Evolutionary conservation across 2,329 filamentous ascomycete genomes (phyloP), one percentile per base, ranked within the genome.

Genomic region (Epichloe gansuensis): DNA sequence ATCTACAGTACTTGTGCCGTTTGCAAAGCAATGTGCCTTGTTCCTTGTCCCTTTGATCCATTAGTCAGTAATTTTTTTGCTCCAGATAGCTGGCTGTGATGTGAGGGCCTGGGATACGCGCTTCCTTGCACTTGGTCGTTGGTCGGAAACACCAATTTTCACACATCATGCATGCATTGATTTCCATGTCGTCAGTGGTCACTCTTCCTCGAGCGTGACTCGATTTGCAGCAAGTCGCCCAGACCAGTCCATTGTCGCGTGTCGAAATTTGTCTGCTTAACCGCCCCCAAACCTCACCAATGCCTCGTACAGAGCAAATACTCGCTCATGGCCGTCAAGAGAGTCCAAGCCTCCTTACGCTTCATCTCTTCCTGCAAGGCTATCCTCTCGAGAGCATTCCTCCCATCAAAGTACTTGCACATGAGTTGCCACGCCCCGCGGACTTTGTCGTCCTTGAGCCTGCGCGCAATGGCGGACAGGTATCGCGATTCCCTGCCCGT

Each of bases 361-460:
- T 93, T 95, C 71, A 94, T 78, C 5, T 87, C 86, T 69, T 96
- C 89, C 53, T 85, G 78, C n/a, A 93, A 72, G 1, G 86, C 81
- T 58, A 98, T 86, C 60, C 91, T 83, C 70, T 98, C 93, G 55
- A 97, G 74, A 2, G 91, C 85, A 63, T 86, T 83, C 53, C 77
- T 79, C 1, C 93, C 93, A 65, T 97, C 91, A 60, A 97, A 88
- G 67, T 96, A 93, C 66, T 86, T 88, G 61, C 84, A 78, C 60
- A 95, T 82, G 45, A 77, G 73, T 2, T 81, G 79, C 86, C 90
- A 95, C 47, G 80, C 77, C 53, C 81, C 77, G 43, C 80, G 75
- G 13, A 87, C 67, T 54, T 82, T 79, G 15, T 73, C 71, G 56
- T 82, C 75, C 53, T 65, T 69, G 52, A 83, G 72, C 9, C 80